Evolutionary conservation across 495 filamentous ascomycete species (phyloP).

Genomic region (Xylaria cubensis): DNA sequence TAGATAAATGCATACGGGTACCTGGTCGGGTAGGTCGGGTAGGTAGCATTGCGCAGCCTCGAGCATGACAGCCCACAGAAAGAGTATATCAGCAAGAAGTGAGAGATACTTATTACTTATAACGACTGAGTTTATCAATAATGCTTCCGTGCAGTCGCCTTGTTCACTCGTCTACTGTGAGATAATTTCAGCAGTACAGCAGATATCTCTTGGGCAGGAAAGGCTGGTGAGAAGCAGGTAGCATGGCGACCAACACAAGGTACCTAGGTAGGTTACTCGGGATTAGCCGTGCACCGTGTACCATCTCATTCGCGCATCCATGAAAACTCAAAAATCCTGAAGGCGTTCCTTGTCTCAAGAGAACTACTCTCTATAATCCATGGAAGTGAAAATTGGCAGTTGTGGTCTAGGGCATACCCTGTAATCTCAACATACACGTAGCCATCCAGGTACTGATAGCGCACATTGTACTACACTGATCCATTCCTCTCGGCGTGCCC

Average conservation of each 20-base stretch:
- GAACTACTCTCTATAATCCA: not conserved
- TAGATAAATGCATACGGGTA: not conserved
- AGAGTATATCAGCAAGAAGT: not conserved
- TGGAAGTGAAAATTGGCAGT: not conserved
- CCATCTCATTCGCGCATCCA: not conserved
- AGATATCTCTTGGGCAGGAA: not conserved
- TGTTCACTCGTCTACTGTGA: not conserved
- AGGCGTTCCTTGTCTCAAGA: not conserved
- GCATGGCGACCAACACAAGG: no score
- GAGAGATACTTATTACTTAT: not conserved
- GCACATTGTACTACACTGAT: slow-evolving; percentile 5
- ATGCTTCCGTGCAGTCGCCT: not conserved
- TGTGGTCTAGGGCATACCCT: not conserved
- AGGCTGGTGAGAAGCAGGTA: not conserved
- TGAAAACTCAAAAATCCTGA: not conserved
- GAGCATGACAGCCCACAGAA: slow-evolving; percentile 2
- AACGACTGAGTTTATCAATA: not conserved
- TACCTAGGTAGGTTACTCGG: not conserved
- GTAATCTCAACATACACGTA: not conserved
- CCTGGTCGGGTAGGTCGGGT: no score
- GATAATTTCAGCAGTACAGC: not conserved
- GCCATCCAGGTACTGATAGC: not conserved
- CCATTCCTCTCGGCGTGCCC: not conserved
- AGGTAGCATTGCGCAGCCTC: slow-evolving; percentile 17
- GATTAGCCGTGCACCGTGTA: not conserved